Conservation (phyloP, 352 stramenopile genomes). For the Phytophthora cactorum region DNA sequence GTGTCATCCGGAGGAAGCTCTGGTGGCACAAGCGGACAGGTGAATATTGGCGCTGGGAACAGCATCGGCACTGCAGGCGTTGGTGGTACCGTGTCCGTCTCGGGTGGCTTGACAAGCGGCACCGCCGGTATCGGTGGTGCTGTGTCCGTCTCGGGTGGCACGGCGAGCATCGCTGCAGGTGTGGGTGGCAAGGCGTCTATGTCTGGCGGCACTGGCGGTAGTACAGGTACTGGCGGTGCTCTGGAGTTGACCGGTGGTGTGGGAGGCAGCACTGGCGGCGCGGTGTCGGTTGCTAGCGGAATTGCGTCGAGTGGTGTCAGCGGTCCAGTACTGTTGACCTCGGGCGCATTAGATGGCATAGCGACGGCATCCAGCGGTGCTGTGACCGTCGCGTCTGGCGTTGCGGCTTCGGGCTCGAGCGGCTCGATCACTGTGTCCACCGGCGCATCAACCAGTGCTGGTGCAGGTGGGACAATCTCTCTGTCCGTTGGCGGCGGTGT, state of each 20-base stretch:
- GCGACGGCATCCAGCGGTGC: slow-evolving; percentile 8
- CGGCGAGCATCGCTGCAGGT: slow-evolving; percentile 11
- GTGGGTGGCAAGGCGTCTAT: slow-evolving; percentile 27
- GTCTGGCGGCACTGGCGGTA: slow-evolving; percentile 10
- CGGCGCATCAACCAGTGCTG: no score
- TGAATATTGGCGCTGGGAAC: slow-evolving; percentile 22
- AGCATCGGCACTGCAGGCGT: slow-evolving; percentile 11
- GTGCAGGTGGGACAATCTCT: no score
- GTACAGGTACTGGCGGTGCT: background rate
- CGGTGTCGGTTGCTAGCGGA: slow-evolving; percentile 24
- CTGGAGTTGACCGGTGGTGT: slow-evolving; percentile 10
- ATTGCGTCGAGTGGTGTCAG: slow-evolving; percentile 29
- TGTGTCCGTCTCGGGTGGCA: slow-evolving; percentile 34
- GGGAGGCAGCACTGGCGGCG: slow-evolving; percentile 31
- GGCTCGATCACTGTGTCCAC: no score
- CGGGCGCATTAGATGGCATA: slow-evolving; percentile 11
- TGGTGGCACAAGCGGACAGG: slow-evolving; percentile 2
- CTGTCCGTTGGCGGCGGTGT: no score
- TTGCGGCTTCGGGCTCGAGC: slow-evolving; percentile 26
- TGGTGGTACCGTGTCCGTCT: slow-evolving; percentile 11
- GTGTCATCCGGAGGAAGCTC: slow-evolving; percentile 42
- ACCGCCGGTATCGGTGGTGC: slow-evolving; percentile 19
- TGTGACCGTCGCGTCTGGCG: slow-evolving; percentile 23
- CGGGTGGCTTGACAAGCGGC: background rate
- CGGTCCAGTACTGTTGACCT: slow-evolving; percentile 14